Conservation (phyloP, 352 stramenopile genomes). For the Thalassiosira pacifica region DNA sequence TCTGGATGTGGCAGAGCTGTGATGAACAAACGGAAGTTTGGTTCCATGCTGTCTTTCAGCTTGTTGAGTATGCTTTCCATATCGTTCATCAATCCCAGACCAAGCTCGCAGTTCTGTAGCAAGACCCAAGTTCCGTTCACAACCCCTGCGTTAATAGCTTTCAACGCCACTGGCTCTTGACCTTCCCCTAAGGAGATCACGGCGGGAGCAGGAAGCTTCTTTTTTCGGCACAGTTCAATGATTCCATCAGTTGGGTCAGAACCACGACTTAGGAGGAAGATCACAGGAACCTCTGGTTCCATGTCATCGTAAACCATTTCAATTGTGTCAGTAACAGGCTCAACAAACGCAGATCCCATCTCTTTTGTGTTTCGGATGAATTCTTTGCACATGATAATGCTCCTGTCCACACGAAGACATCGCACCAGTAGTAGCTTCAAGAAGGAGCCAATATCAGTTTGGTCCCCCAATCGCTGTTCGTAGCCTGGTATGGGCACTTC, state of each 20-base stretch:
- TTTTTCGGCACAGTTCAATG: conserved; percentile 95
- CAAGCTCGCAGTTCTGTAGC: conserved; percentile 98
- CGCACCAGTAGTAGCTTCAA: conserved; percentile 97
- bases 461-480: conserved; percentile 92
- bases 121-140: conserved; percentile 98
- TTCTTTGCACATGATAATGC: conserved; percentile 96
- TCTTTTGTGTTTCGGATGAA: conserved; percentile 97
- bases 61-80: conserved; percentile 98
- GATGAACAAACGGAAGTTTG: conserved; percentile 97
- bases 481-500: conserved; percentile 95
- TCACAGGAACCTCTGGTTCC: conserved; percentile 94
- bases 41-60: conserved; percentile 94
- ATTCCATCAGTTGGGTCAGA: conserved; percentile 98
- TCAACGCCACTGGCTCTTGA: conserved; percentile 96
- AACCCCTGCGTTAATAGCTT: conserved; percentile 96
- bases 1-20: conserved; percentile 95
- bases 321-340: conserved; percentile 99
- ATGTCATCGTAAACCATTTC: conserved; percentile 98
- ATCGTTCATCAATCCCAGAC: conserved; percentile 97
- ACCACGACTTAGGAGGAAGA: conserved; percentile 97
- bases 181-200: conserved; percentile 98
- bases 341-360: conserved; percentile 96
- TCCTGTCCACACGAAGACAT: conserved; percentile 96
- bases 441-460: conserved; percentile 94
- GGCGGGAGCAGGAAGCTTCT: conserved; percentile 95